A percentile compares a stretch with the other conserved stretches of the same genome.
These are phyloP conservation scores for Aspergillus cristatus DNA, from an alignment of 495 filamentous ascomycete genomes.

Conservation along the genomic window DNA sequence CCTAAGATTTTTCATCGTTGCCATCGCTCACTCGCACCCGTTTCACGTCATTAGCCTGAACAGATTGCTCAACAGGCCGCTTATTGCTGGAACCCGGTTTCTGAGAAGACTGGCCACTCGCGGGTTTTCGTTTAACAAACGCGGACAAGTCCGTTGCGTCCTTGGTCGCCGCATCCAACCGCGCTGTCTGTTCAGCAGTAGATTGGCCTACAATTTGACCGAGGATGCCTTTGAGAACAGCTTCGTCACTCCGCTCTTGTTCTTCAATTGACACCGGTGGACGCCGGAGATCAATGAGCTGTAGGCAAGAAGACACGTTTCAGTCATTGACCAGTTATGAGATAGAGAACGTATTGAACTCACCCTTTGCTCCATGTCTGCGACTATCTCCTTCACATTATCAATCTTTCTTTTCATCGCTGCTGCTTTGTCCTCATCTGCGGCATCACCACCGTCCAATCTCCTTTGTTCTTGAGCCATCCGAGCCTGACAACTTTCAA, in stretches of 20 bases:
- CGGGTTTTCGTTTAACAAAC: conserved; percentile 66
- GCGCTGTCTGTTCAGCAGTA: conserved; percentile 48
- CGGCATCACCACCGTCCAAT: conserved; percentile 43
- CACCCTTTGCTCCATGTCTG: conserved; percentile 79
- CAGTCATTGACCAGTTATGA: conserved; percentile 4
- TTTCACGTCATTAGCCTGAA: conserved; percentile 20
- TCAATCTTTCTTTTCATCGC: conserved; percentile 56
- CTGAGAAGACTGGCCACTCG: conserved; percentile 9
- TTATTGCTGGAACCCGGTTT: conserved; percentile 11
- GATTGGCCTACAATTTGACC: conserved; percentile 65
- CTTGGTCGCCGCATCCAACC: conserved; percentile 69
- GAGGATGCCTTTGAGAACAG: conserved; percentile 57
- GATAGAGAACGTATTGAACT: conserved; percentile 23
- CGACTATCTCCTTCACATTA: conserved; percentile 79
- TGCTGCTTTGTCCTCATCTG: conserved; percentile 36
- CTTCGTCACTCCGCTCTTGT: conserved; percentile 34
- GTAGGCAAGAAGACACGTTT: conserved; percentile 11
- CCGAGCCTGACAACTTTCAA: conserved; percentile 66
- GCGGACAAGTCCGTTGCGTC: conserved; percentile 77
- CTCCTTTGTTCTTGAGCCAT: conserved; percentile 66
- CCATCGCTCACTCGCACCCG: conserved; percentile 19
- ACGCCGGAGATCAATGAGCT: conserved; percentile 69
- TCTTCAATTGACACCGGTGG: conserved; percentile 57
- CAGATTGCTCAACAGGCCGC: conserved; percentile 19
- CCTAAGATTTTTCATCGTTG: not conserved